Evolutionary conservation across 345 rosid species (phyloP).

Genomic region (Arabis hirsuta): DNA sequence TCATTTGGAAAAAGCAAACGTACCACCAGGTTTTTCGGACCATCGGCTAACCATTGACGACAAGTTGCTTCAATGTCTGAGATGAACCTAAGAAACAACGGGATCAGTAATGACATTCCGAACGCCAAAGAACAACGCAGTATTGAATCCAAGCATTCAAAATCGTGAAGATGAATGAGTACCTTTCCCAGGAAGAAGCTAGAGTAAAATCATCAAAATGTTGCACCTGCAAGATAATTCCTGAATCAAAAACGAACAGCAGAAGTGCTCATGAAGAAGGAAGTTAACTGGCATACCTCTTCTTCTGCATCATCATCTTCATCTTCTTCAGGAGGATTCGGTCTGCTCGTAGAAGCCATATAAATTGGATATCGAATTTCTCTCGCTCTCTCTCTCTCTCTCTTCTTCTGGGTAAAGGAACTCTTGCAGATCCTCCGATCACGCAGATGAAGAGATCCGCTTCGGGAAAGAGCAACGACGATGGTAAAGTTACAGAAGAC

Average conservation of each 20-base stretch:
- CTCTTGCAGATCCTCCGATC: constrained; percentile 42
- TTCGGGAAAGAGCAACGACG: constrained; percentile 31
- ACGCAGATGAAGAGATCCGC: constrained; percentile 41
- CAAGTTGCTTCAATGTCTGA: constrained; percentile 93
- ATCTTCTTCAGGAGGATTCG: constrained; percentile 49
- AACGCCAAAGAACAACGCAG: constrained; percentile 3
- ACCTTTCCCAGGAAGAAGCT: constrained; percentile 99
- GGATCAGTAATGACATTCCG: constrained; percentile 15
- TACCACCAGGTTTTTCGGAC: constrained; percentile 85
- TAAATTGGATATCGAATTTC: not conserved
- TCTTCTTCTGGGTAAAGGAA: constrained; percentile 11
- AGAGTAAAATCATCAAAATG: constrained; percentile 95
- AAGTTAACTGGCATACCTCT: constrained; percentile 38
- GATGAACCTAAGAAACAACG: constrained; percentile 65
- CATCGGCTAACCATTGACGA: constrained; percentile 92
- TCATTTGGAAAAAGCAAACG: constrained; percentile 26
- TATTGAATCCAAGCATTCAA: constrained; percentile 24
- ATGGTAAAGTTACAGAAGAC: constrained; percentile 23
- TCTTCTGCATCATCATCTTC: constrained; percentile 61
- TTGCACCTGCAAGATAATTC: constrained; percentile 60
- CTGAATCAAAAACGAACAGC: constrained; percentile 13
- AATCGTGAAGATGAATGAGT: constrained; percentile 29
- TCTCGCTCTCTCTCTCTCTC: not conserved
- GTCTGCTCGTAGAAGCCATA: constrained; percentile 74
- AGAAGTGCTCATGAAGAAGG: constrained; percentile 14